phyloP scores from a whole-genome alignment of 805 yeast genomes.

The Vanderwaltozyma tropicalis region DNA sequence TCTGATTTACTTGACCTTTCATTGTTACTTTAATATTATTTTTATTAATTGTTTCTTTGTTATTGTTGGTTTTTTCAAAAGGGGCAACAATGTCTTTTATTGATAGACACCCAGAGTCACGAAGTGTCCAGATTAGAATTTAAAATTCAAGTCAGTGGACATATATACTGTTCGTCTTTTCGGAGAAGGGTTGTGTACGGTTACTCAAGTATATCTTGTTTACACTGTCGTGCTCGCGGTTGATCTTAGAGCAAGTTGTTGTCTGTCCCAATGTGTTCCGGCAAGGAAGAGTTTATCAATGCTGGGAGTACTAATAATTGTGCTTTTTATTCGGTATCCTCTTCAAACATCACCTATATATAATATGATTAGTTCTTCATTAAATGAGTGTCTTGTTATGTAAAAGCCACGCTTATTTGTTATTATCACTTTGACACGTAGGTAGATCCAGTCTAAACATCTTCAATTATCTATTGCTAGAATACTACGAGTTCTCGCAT shows the following conservation, averaged over 20 bases:
- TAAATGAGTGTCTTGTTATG: no score
- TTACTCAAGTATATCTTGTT: constrained; percentile 1
- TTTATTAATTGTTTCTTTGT: not conserved
- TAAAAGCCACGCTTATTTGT: no score
- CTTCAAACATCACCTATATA: constrained; percentile 7
- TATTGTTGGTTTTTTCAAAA: constrained; percentile 3
- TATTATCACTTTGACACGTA: no score
- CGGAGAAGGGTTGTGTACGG: constrained; percentile 4
- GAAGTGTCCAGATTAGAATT: constrained; percentile 26
- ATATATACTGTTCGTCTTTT: constrained; percentile 12
- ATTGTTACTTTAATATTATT: not conserved
- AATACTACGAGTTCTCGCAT: no score
- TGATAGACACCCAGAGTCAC: constrained; percentile 71
- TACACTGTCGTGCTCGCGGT: constrained; percentile 80
- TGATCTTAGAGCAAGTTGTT: constrained; percentile 56
- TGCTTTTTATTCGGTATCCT: constrained; percentile 19
- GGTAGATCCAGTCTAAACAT: no score
- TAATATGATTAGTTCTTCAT: not conserved
- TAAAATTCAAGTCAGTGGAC: constrained; percentile 25
- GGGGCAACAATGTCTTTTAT: constrained; percentile 34
- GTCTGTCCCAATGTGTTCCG: constrained; percentile 2
- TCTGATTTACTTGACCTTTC: not conserved
- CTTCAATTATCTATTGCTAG: no score
- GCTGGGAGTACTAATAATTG: constrained; percentile 20
- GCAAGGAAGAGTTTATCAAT: constrained; percentile 12